These are phyloP conservation scores for Elongisporangium anandrum DNA, from an alignment of 352 stramenopile species.

Conservation along the genomic window DNA sequence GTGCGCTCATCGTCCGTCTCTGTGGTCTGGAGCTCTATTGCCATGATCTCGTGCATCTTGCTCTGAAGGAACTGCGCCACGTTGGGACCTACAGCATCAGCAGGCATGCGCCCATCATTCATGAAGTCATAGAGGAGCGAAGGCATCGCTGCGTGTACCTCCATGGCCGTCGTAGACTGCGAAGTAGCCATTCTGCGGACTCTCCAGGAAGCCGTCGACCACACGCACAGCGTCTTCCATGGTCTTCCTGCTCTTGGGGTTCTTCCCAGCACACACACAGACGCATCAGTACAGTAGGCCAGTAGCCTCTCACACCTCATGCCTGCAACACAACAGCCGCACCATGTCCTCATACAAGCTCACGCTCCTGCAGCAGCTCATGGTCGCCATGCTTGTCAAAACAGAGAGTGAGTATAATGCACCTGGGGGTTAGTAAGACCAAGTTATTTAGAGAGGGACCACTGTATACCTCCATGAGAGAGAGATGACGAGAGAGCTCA, in stretches of 20 bases:
- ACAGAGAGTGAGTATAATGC: background rate
- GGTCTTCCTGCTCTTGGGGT: constrained; percentile 64
- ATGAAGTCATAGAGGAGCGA: background rate
- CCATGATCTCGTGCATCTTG: constrained; percentile 58
- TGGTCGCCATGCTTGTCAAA: constrained; percentile 9
- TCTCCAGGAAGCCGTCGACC: constrained; percentile 59
- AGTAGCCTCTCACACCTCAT: background rate
- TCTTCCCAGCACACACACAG: constrained; percentile 22
- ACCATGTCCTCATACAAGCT: constrained; percentile 83
- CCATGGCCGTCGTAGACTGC: constrained; percentile 76
- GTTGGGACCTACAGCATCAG: constrained; percentile 45
- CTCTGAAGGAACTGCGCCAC: constrained; percentile 70
- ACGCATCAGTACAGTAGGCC: background rate
- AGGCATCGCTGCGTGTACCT: constrained; percentile 22
- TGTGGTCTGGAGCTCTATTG: constrained; percentile 32
- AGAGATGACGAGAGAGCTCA: too few relatives aligned
- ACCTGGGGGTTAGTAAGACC: background rate
- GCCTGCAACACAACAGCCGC: background rate
- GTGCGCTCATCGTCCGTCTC: constrained; percentile 25
- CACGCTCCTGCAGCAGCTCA: constrained; percentile 59
- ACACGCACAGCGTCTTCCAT: constrained; percentile 82
- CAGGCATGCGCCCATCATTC: background rate
- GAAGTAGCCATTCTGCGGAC: constrained; percentile 66
- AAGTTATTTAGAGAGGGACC: background rate
- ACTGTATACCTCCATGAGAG: background rate